Evolutionary conservation across 2,329 filamentous ascomycete genomes (phyloP), one percentile per base, ranked within the genome.

Genomic region (Xylariaceae sp.): DNA sequence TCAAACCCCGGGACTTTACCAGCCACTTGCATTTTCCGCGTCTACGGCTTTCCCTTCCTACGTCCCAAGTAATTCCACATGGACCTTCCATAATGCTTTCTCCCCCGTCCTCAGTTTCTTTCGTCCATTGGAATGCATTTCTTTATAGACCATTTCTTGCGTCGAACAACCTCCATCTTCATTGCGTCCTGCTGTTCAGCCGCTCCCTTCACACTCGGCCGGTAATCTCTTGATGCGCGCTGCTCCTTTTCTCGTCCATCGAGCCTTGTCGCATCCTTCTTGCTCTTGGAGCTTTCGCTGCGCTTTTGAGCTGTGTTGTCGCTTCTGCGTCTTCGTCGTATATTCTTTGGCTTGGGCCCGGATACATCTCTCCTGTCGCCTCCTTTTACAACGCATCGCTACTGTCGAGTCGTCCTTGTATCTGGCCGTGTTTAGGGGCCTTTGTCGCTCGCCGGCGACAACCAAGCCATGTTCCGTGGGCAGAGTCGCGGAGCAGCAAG

Each of bases 21-120:
- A 67, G 65, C 65, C 65, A 64, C 63, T 64, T 54, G 44, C 54
- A 61, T 65, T 66, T 65, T 39, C 36, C 42, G 18, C 36, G 8
- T 51, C 43, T n/a, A 34, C 32, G 26, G 8, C 26, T 26, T 26
- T 26, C 26, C n/a, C n/a, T n/a, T n/a, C n/a, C 10, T 30, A 30
- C 29, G 29, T 30, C 9, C 32, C 13, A 34, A 15, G 32, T 13
- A 34, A 34, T 30, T 34, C 1, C 32, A 3, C 32, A 10, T 34
- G 32, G 32, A 13, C 32, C 13, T 34, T 15, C 13, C 32, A 9
- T 34, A 34, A 34, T 34, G 13, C 10, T 34, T 34, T 10, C 10
- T 12, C 13, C 32, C 32, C 59, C 54, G 50, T 51, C 51, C 58
- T 57, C 53, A 37, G 41, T 40, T 55, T 57, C 55, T 58, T 59